phyloP scores from a whole-genome alignment of 1,284 basidiomycete species.

The Vanrija pseudolonga region DNA sequence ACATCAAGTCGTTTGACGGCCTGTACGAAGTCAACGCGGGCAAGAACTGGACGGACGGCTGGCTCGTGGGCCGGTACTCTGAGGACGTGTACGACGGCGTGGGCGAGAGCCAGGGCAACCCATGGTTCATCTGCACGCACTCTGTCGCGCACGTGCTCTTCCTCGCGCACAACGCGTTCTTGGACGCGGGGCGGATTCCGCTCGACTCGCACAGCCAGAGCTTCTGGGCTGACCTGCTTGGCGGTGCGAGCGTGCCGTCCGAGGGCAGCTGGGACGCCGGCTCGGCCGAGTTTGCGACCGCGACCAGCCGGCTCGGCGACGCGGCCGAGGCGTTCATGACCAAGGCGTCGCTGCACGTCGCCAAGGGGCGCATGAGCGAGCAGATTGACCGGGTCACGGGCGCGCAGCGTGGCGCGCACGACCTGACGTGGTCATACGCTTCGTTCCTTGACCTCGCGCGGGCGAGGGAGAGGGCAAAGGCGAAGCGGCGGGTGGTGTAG shows the following conservation, averaged over 20 bases:
- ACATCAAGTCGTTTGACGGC: slow-evolving; percentile 41
- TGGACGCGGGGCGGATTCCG: background rate
- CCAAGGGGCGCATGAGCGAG: slow-evolving; percentile 47
- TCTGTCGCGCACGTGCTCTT: slow-evolving; percentile 49
- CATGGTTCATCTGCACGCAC: slow-evolving; percentile 51
- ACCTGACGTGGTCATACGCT: slow-evolving; percentile 51
- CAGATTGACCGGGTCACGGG: slow-evolving; percentile 38
- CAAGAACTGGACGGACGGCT: slow-evolving; percentile 34
- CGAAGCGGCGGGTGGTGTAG: no score
- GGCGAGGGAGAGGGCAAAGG: slow-evolving; percentile 17
- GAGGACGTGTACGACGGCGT: slow-evolving; percentile 53
- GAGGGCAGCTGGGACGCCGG: slow-evolving; percentile 2
- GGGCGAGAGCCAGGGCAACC: slow-evolving; percentile 44
- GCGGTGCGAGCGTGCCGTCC: no score
- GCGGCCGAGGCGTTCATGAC: slow-evolving; percentile 46
- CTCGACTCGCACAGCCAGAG: background rate
- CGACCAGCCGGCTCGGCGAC: slow-evolving; percentile 21
- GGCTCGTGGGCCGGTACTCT: slow-evolving; percentile 51
- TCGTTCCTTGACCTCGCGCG: slow-evolving; percentile 34
- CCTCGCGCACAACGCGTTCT: slow-evolving; percentile 26
- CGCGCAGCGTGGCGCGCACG: slow-evolving; percentile 35
- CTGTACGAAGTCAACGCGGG: slow-evolving; percentile 49
- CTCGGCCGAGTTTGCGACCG: slow-evolving; percentile 24
- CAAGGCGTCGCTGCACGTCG: background rate
- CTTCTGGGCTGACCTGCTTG: background rate